These are phyloP conservation scores for Candida easanensis DNA, from an alignment of 805 yeast species.

Conservation along the genomic window DNA sequence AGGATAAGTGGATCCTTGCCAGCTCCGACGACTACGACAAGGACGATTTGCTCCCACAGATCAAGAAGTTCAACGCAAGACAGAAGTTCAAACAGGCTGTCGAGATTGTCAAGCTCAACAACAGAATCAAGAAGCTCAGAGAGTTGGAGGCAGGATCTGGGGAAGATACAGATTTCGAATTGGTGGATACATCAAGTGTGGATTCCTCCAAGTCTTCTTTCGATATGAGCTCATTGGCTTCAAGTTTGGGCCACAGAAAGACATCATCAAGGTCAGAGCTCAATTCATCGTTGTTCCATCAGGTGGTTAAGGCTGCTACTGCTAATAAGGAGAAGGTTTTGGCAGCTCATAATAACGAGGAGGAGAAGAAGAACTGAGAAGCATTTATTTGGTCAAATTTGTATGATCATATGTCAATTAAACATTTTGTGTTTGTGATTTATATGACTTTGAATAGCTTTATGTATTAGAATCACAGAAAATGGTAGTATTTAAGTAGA, in stretches of 20 bases:
- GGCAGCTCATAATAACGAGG: conserved; percentile 7
- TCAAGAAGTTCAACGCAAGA: conserved; percentile 80
- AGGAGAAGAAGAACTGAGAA: conserved; percentile 1
- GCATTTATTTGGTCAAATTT: background rate
- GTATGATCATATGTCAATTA: too few species aligned
- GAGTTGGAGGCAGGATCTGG: conserved; percentile 47
- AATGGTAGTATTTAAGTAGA: too few species aligned
- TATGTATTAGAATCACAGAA: too few species aligned
- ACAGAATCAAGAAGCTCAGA: conserved; percentile 71
- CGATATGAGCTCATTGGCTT: conserved; percentile 19
- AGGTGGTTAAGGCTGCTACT: conserved; percentile 66
- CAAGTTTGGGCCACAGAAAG: conserved; percentile 20
- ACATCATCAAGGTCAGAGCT: conserved; percentile 23
- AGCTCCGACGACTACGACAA: conserved; percentile 41
- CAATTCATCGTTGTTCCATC: conserved; percentile 59
- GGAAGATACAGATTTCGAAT: conserved; percentile 26
- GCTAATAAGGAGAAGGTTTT: conserved; percentile 38
- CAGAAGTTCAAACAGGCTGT: conserved; percentile 81
- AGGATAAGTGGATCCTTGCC: conserved; percentile 73
- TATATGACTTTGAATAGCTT: too few species aligned
- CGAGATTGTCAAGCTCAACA: conserved; percentile 77
- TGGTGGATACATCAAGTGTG: conserved; percentile 8
- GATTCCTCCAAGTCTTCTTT: conserved; percentile 6
- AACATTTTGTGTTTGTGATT: too few species aligned
- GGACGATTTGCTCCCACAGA: conserved; percentile 74